A percentile compares a stretch with the other conserved stretches of the same genome.
These are phyloP conservation scores for Epichloe sibirici DNA, from an alignment of 2,329 filamentous ascomycete species.

Conservation along the genomic window DNA sequence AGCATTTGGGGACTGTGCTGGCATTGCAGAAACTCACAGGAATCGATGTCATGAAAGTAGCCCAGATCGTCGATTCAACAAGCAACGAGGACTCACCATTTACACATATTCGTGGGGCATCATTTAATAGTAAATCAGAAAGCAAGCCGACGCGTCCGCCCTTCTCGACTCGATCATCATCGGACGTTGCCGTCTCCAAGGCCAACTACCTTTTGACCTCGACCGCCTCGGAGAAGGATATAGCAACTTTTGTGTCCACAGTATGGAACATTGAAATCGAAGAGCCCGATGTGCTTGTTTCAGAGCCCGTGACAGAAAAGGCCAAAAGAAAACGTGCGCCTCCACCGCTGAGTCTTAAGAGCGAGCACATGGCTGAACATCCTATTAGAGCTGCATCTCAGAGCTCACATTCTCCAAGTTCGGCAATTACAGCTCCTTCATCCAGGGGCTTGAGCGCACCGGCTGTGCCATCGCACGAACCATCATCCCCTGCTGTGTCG, in stretches of 20 bases:
- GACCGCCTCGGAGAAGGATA: slow-evolving; percentile 40
- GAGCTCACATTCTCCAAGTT: slow-evolving; percentile 11
- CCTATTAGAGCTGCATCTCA: slow-evolving; percentile 14
- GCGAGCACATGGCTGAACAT: slow-evolving; percentile 20
- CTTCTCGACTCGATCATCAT: slow-evolving; percentile 14
- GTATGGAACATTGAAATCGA: slow-evolving; percentile 33
- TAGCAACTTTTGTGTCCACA: slow-evolving; percentile 38
- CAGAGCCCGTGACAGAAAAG: slow-evolving; percentile 20
- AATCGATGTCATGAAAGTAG: slow-evolving; percentile 43
- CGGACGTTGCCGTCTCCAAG: slow-evolving; percentile 29
- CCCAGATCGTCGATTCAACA: slow-evolving; percentile 39
- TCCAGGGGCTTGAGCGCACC: not conserved
- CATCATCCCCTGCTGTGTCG: slow-evolving; percentile 4
- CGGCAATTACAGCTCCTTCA: not conserved
- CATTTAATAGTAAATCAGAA: slow-evolving; percentile 15
- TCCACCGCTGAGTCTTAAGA: slow-evolving; percentile 12
- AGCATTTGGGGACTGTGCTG: slow-evolving; percentile 43
- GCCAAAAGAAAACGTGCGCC: slow-evolving; percentile 15
- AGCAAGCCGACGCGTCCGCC: slow-evolving; percentile 11
- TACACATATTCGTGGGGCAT: slow-evolving; percentile 26
- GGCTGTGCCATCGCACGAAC: not conserved
- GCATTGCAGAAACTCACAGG: slow-evolving; percentile 47
- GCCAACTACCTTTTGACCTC: slow-evolving; percentile 46
- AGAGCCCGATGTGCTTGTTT: slow-evolving; percentile 21
- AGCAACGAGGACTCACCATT: slow-evolving; percentile 25